A percentile compares a stretch with the other conserved stretches of the same genome.
phyloP scores from a whole-genome alignment of 805 yeast genomes.

The Cyberlindnera misumaiensis region DNA sequence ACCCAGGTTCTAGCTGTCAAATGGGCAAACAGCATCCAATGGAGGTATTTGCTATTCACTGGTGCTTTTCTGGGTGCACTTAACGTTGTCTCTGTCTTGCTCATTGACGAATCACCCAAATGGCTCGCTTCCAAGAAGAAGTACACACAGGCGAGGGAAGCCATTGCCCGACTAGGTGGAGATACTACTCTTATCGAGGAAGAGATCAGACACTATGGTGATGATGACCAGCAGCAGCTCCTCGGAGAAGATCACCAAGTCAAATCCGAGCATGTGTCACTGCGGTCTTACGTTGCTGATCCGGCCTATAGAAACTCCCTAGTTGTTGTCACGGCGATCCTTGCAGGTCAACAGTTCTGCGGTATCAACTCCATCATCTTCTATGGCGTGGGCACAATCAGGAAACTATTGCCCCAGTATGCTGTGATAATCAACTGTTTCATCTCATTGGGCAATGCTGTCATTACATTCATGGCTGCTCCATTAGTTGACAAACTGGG shows the following conservation, averaged over 20 bases:
- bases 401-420: constrained; percentile 61
- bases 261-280: constrained; percentile 15
- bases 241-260: neutral
- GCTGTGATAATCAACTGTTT: constrained; percentile 69
- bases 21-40: constrained; percentile 57
- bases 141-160: constrained; percentile 34
- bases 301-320: constrained; percentile 51
- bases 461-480: constrained; percentile 70
- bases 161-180: constrained; percentile 31
- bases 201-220: constrained; percentile 10
- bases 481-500: constrained; percentile 71
- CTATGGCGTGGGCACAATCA: constrained; percentile 83
- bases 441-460: constrained; percentile 68
- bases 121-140: constrained; percentile 59
- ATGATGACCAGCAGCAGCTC: neutral
- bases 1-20: constrained; percentile 70
- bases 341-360: constrained; percentile 83
- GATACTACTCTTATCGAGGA: constrained; percentile 16
- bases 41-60: constrained; percentile 66
- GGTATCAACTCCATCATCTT: constrained; percentile 92
- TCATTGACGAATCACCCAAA: constrained; percentile 72
- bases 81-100: constrained; percentile 37
- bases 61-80: constrained; percentile 50
- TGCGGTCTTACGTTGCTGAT: constrained; percentile 41
- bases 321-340: constrained; percentile 59